Conservation (phyloP, 768 basidiomycete genomes). For the Naganishia vishniacii region DNA sequence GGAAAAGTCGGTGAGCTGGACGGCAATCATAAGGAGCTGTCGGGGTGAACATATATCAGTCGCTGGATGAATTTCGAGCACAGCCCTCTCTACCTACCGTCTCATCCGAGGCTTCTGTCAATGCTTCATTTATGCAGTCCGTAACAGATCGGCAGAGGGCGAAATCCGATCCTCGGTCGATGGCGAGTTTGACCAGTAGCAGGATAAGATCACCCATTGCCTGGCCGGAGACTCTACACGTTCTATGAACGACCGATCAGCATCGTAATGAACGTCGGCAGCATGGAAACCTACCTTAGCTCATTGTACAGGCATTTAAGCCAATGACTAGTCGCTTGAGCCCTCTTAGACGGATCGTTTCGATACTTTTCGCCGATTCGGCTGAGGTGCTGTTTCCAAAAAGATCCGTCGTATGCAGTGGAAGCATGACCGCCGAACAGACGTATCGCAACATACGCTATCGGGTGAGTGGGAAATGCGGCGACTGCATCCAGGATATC, state of each 20-base stretch:
- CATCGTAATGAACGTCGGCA: neutral
- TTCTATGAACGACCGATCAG: neutral
- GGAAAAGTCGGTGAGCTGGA: neutral
- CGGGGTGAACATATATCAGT: neutral
- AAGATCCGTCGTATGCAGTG: neutral
- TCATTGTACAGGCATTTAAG: neutral
- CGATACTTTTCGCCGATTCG: neutral
- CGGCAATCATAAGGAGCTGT: neutral
- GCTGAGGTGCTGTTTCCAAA: neutral
- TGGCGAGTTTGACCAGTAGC: neutral
- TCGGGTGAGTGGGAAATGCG: neutral
- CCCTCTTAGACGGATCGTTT: neutral
- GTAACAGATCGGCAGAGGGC: neutral
- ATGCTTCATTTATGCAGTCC: neutral
- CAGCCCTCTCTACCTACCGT: neutral
- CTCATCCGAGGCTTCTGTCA: neutral
- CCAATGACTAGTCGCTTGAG: neutral
- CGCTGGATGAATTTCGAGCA: neutral
- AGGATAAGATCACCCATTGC: neutral
- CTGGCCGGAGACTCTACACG: neutral
- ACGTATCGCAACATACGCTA: neutral
- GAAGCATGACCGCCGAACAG: neutral
- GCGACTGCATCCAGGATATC: neutral
- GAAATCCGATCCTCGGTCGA: conserved; percentile 6
- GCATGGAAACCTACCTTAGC: neutral